These are phyloP conservation scores for Helotiales sp. DNA, from an alignment of 2,329 filamentous ascomycete genomes.

Conservation along the genomic window DNA sequence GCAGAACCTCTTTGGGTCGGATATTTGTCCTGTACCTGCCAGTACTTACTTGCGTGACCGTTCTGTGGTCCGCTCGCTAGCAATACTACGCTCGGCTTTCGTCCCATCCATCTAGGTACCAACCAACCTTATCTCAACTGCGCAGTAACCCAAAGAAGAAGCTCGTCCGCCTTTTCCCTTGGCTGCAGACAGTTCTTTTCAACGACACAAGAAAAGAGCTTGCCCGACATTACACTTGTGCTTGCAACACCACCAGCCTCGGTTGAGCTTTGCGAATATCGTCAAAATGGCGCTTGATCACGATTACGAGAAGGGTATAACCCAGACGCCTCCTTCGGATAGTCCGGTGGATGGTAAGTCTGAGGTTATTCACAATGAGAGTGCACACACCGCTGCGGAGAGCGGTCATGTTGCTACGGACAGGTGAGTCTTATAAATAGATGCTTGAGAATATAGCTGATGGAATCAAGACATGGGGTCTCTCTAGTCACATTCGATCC, in stretches of 20 bases:
- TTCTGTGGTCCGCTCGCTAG: not conserved
- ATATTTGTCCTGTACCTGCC: not conserved
- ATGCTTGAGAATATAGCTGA: not conserved
- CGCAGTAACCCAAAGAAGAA: not conserved
- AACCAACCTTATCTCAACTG: constrained; percentile 7
- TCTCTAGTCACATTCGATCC: constrained; percentile 60
- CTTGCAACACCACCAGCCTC: not conserved
- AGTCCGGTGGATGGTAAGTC: constrained; percentile 24
- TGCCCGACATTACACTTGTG: not conserved
- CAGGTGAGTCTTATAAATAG: constrained; percentile 25
- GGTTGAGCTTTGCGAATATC: not conserved
- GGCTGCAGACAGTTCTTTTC: not conserved
- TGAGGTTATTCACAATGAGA: constrained; percentile 27
- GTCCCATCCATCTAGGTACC: not conserved
- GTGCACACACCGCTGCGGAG: constrained; percentile 37
- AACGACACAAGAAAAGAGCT: not conserved
- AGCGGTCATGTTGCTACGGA: constrained; percentile 39
- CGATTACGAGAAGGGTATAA: constrained; percentile 14
- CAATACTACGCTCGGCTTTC: not conserved
- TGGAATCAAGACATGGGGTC: constrained; percentile 48
- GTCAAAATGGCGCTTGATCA: constrained; percentile 12
- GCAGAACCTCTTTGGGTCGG: not conserved
- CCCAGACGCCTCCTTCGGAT: constrained; percentile 9
- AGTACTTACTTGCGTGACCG: not conserved
- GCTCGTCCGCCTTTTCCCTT: not conserved